phyloP scores from a whole-genome alignment of 257 asterid genomes.

The Eustoma russellianum region DNA sequence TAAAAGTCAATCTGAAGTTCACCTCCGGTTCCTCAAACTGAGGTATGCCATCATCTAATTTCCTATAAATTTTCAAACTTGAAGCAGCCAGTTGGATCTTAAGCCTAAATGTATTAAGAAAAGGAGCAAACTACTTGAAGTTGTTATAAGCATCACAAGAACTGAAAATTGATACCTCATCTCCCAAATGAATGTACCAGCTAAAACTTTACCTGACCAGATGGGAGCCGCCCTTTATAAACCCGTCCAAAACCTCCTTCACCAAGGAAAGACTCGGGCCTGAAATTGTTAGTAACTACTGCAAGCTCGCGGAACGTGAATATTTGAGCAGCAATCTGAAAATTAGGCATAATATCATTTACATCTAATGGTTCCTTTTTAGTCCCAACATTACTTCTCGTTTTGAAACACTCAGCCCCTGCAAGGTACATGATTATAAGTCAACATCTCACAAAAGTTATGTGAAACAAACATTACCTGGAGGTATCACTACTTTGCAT shows the following conservation, averaged over 20 bases:
- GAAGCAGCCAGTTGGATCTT: neutral
- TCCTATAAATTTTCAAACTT: no score
- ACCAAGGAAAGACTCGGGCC: slow-evolving; percentile 81
- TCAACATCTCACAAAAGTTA: slow-evolving; percentile 2
- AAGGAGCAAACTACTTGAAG: neutral
- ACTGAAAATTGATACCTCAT: neutral
- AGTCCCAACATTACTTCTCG: slow-evolving; percentile 45
- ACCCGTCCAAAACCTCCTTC: slow-evolving; percentile 98
- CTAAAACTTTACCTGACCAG: slow-evolving; percentile 58
- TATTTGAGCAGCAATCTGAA: slow-evolving; percentile 90
- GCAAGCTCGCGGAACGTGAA: slow-evolving; percentile 96
- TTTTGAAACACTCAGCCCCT: slow-evolving; percentile 76
- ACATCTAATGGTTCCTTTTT: slow-evolving; percentile 47
- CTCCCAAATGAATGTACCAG: neutral
- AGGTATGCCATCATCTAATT: no score
- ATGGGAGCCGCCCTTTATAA: slow-evolving; percentile 65
- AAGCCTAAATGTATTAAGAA: neutral
- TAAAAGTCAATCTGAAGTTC: no score
- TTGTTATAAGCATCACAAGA: neutral
- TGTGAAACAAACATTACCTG: neutral
- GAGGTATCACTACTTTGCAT: neutral
- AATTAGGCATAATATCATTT: slow-evolving; percentile 48
- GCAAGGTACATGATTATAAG: slow-evolving; percentile 15
- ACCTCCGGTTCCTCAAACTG: no score
- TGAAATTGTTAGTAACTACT: slow-evolving; percentile 74